Conservation (phyloP, 306 rosid genomes). For the Citrullus colocynthis region DNA sequence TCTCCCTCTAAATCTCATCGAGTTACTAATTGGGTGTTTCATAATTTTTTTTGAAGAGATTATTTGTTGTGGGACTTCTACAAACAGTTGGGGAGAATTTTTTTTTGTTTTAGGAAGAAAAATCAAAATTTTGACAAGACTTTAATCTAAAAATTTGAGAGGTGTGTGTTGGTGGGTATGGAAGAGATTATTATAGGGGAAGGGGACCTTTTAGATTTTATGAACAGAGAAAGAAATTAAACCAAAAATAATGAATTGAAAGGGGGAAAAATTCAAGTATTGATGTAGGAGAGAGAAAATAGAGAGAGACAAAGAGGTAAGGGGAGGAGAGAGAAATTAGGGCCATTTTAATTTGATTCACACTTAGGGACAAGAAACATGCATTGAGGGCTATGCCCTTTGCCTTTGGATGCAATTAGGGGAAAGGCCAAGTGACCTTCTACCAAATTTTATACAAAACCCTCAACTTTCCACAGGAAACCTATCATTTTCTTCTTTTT, state of each 20-base stretch:
- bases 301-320: conserved; percentile 6
- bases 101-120: background rate
- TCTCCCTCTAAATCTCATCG: background rate
- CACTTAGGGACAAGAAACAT: background rate
- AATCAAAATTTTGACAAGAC: background rate
- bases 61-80: too few relatives aligned
- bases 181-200: background rate
- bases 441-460: conserved; percentile 2
- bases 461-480: conserved; percentile 7
- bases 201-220: background rate
- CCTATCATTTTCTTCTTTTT: background rate
- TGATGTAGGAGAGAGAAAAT: background rate
- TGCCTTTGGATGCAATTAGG: background rate
- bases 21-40: background rate
- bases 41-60: background rate
- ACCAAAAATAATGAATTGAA: too few relatives aligned
- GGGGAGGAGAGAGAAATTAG: conserved; percentile 7
- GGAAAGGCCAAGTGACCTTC: conserved; percentile 1
- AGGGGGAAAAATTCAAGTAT: background rate
- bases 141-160: background rate
- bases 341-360: background rate
- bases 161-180: background rate
- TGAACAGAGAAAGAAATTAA: background rate
- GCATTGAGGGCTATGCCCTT: conserved; percentile 6
- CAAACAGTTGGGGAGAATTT: background rate